phyloP scores from a whole-genome alignment of 2,329 filamentous ascomycete genomes.

The Fusarium compactum region DNA sequence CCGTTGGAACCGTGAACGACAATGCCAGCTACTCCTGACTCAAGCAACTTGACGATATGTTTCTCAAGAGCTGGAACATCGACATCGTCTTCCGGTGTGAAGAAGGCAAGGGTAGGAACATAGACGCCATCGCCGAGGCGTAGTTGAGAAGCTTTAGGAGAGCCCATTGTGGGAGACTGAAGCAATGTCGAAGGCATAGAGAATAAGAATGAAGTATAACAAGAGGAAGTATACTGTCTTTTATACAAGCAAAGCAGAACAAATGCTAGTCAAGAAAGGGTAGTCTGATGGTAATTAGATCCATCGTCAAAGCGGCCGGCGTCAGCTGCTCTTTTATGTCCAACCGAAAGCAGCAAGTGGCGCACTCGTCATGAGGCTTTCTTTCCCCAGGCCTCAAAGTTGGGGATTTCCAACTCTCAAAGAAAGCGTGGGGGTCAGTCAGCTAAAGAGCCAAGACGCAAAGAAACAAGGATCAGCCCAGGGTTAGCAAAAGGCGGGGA shows the following conservation, averaged over 20 bases:
- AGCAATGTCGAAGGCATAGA: slow-evolving; percentile 45
- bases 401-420: slow-evolving; percentile 1
- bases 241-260: slow-evolving; percentile 24
- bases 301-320: slow-evolving; percentile 26
- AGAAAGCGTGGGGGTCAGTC: slow-evolving; percentile 42
- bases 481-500: slow-evolving; percentile 22
- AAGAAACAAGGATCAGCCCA: slow-evolving; percentile 7
- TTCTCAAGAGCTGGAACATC: slow-evolving; percentile 50
- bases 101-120: slow-evolving; percentile 55
- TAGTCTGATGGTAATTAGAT: slow-evolving; percentile 8
- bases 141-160: slow-evolving; percentile 44
- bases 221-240: slow-evolving; percentile 15
- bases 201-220: slow-evolving; percentile 3
- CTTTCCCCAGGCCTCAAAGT: slow-evolving; percentile 24
- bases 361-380: slow-evolving; percentile 46
- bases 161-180: slow-evolving; percentile 43
- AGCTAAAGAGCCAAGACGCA: neutral
- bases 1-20: slow-evolving; percentile 87
- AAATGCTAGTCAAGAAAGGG: slow-evolving; percentile 15
- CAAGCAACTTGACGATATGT: slow-evolving; percentile 60
- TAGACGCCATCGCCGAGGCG: slow-evolving; percentile 52
- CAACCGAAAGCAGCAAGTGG: slow-evolving; percentile 25
- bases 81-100: slow-evolving; percentile 52
- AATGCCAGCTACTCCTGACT: slow-evolving; percentile 78
- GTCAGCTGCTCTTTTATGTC: slow-evolving; percentile 46